Evolutionary conservation across 176 grass and related monocot species (phyloP), one percentile per base, ranked within the genome.

Genomic region (Eragrostis curvula): DNA sequence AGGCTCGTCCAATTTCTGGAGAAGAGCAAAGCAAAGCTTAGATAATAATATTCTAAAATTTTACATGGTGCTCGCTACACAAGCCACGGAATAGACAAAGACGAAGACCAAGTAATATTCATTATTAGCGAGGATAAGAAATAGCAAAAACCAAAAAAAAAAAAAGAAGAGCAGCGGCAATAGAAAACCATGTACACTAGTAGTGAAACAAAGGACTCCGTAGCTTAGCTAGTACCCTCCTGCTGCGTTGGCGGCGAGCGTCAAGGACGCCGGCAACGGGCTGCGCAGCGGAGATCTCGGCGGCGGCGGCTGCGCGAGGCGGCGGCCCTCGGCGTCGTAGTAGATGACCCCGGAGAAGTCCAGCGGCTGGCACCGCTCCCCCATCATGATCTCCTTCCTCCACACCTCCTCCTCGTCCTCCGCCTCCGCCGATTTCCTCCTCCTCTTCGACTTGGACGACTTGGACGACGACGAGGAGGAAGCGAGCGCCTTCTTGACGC

Each of bases 341-440:
- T 91, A 87, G 78, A 99, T 99, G 62, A 89, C 90, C 5, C 92
- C 96, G 75, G 93, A 92, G 93, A 96, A 99, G 7, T 93, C 70
- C 52, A 94, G 87, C 20, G 92, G 95, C 72, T 88, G 88, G 82
- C 95, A 95, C 30, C 89, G 87, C 84, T 91, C 92, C 63, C 95
- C 95, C 92, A 94, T 93, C 20, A 98, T 43, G 59, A 96, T 96
- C 80, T 83, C 84, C 90, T 84, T 96, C 85, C 60, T 69, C 93
- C 93, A 96, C 70, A 96, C 24, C 62, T 71, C 92, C 42, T 81
- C 91, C 7, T 44, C 85, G 13, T 62, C 74, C 29, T 47, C 66
- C 5, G n/a, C 52, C 52, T 53, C n/a, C n/a, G n/a, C n/a, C 81
- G 0, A 10, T 24, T 18, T 21, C 80, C 13, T 32, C 49, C 36